phyloP scores from a whole-genome alignment of 768 basidiomycete species.

The Russula olivacea region DNA sequence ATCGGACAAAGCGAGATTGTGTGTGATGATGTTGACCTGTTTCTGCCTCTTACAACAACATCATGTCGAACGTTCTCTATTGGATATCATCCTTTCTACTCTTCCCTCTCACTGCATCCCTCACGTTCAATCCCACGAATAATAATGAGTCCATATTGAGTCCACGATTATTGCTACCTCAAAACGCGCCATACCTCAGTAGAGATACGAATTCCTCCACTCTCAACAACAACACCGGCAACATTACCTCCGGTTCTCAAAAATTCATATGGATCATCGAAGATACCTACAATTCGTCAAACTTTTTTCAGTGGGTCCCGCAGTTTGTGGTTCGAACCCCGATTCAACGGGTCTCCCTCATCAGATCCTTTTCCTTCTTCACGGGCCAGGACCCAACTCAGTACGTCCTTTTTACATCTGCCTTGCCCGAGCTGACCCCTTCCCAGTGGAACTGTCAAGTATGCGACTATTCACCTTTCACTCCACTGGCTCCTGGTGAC shows the following conservation, averaged over 20 bases:
- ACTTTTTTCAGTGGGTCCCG: constrained; percentile 25
- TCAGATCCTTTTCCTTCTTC: constrained; percentile 18
- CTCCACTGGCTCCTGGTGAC: neutral
- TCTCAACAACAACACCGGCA: constrained; percentile 12
- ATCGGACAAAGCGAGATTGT: neutral
- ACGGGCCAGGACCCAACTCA: constrained; percentile 17
- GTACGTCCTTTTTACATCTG: constrained; percentile 22
- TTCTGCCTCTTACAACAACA: constrained; percentile 11
- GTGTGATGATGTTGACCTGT: neutral
- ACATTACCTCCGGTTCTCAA: constrained; percentile 6
- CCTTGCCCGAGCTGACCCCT: constrained; percentile 2
- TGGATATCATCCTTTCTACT: constrained; percentile 18
- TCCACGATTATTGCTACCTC: neutral
- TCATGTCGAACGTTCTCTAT: constrained; percentile 27
- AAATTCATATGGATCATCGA: constrained; percentile 22
- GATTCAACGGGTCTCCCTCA: neutral
- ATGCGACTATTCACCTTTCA: constrained; percentile 29
- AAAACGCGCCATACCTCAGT: constrained; percentile 6
- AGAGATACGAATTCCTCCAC: constrained; percentile 8
- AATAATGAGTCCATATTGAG: neutral
- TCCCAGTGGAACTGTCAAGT: constrained; percentile 66
- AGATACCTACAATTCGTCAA: constrained; percentile 21
- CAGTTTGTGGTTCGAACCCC: neutral
- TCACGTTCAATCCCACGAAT: neutral
- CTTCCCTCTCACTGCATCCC: neutral